Evolutionary conservation across 139 green algal genomes (phyloP), one percentile per base, ranked within the genome.

Genomic region (Chlorella sp.): DNA sequence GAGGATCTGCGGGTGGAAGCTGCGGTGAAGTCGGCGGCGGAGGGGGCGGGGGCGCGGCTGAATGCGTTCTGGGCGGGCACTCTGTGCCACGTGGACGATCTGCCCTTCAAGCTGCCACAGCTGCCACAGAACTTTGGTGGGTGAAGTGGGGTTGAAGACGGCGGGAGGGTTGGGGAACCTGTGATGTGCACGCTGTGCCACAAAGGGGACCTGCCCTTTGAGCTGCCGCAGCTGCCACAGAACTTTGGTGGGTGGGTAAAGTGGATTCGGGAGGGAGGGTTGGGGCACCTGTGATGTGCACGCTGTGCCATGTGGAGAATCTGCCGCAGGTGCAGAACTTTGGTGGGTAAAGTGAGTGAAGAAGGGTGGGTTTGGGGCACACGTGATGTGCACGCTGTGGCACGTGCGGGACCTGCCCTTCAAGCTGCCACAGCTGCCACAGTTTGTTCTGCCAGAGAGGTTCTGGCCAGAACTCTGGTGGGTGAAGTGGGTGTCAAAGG

Each of bases 401-500:
- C 93, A 96, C 60, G 64, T 92, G 68, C 92, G 96, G 12, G 96
- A 98, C 87, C 91, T 98, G 85, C 96, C 96, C 26, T 97, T 97
- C 88, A 81, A 90, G 87, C 91, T 97, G 69, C 21, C 77, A 7
- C 61, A 90, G 73, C 91, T 97, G 91, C 95, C 95, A n/a, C n/a
- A n/a, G n/a, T n/a, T n/a, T n/a, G n/a, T n/a, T n/a, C n/a, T n/a
- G n/a, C n/a, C n/a, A n/a, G n/a, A n/a, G n/a, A n/a, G n/a, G n/a
- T n/a, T n/a, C n/a, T n/a, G n/a, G n/a, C 0, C 83, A 81, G 87
- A 94, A 64, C 66, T 93, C 91, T 86, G 90, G 86, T 90, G 77
- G 0, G 86, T 83, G 69, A 16, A 0, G 81, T 22, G 53, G n/a
- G n/a, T n/a, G n/a, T n/a, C n/a, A n/a, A n/a, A n/a, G n/a, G n/a